Conservation (phyloP, 2,329 filamentous ascomycete genomes). For the Ustulina deusta region DNA sequence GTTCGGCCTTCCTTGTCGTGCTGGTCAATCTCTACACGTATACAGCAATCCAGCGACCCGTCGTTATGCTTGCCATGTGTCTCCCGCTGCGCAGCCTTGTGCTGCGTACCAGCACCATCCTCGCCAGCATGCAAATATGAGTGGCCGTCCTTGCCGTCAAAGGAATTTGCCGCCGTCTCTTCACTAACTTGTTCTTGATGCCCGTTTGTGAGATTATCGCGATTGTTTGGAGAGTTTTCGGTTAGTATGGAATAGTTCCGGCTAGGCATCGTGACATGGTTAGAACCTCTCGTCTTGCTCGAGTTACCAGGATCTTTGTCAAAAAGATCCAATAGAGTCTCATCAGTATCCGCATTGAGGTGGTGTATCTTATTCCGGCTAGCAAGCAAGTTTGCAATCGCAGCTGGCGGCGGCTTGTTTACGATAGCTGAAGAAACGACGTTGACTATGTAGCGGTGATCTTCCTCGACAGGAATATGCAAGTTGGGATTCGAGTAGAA, state of each 20-base stretch:
- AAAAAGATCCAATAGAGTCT: constrained; percentile 94
- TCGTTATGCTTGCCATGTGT: constrained; percentile 67
- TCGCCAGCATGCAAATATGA: constrained; percentile 81
- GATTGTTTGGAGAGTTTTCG: constrained; percentile 79
- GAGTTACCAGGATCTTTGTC: constrained; percentile 83
- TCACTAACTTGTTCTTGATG: constrained; percentile 32
- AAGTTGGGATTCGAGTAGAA: constrained; percentile 93
- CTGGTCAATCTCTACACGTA: constrained; percentile 90
- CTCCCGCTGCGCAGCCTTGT: constrained; percentile 74
- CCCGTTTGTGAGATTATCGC: constrained; percentile 43
- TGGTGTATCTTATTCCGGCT: constrained; percentile 87
- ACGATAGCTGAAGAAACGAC: constrained; percentile 95
- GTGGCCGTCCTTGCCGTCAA: constrained; percentile 73
- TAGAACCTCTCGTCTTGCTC: constrained; percentile 79
- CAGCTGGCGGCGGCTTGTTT: constrained; percentile 90
- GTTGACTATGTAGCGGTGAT: constrained; percentile 96
- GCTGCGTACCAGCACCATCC: constrained; percentile 78
- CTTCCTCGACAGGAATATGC: constrained; percentile 79
- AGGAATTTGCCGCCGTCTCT: constrained; percentile 34
- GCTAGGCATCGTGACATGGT: constrained; percentile 90
- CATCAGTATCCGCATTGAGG: constrained; percentile 79
- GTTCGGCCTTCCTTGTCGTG: constrained; percentile 84
- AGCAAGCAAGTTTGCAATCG: constrained; percentile 89
- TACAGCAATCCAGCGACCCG: constrained; percentile 79
- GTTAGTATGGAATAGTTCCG: constrained; percentile 93